phyloP scores from a whole-genome alignment of 495 filamentous ascomycete species.

The Cercophora sp. region DNA sequence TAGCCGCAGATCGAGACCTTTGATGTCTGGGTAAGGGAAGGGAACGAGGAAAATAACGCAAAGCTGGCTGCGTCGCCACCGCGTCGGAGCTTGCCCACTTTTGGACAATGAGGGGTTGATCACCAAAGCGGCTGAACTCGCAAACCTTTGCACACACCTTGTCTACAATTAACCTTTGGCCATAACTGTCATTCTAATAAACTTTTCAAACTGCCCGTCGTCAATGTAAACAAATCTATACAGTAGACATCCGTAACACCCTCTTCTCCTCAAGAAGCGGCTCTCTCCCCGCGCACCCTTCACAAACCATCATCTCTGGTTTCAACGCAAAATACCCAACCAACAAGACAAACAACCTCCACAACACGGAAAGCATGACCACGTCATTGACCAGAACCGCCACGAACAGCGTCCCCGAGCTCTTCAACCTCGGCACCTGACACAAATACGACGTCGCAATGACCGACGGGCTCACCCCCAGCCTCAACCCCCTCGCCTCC shows the following conservation, averaged over 20 bases:
- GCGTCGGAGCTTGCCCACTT: no score
- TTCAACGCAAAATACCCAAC: background rate
- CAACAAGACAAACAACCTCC: background rate
- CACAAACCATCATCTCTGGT: background rate
- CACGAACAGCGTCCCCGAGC: background rate
- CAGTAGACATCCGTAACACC: background rate
- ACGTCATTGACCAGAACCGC: background rate
- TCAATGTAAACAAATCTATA: no score
- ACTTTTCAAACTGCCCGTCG: no score
- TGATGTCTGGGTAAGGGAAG: no score
- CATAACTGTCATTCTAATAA: no score
- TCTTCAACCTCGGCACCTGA: background rate
- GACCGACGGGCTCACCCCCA: background rate
- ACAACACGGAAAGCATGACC: background rate
- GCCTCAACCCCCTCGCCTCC: background rate
- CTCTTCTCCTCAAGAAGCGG: background rate
- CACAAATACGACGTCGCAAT: background rate
- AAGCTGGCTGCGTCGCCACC: no score
- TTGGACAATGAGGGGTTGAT: no score
- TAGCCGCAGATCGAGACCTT: no score
- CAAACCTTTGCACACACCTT: no score
- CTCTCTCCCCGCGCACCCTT: background rate
- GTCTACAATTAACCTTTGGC: no score
- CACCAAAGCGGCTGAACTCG: no score
- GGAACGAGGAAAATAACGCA: no score